Evolutionary conservation across 805 yeast genomes (phyloP).

Genomic region (Isabelozyma pseudorhagii): DNA sequence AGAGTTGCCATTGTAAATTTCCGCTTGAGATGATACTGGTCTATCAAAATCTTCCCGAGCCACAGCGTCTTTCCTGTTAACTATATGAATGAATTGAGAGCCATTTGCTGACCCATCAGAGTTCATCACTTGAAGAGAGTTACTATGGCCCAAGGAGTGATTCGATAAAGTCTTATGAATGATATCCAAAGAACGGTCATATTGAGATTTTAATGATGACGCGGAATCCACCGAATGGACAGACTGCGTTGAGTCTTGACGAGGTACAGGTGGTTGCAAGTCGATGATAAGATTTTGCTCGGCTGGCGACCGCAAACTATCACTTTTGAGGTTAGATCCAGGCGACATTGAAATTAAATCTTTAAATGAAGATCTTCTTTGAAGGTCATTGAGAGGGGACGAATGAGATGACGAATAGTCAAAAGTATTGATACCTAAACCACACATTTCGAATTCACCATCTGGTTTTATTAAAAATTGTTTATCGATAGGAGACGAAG

Average conservation of each 20-base stretch:
- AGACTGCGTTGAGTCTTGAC: constrained; percentile 4
- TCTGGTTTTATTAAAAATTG: constrained; percentile 16
- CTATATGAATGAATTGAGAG: constrained; percentile 5
- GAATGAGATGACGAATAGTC: constrained; percentile 1
- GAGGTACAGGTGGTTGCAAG: constrained; percentile 1
- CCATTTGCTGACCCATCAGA: neutral
- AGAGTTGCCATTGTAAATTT: constrained; percentile 6
- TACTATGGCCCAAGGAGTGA: constrained; percentile 1
- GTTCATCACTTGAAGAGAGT: neutral
- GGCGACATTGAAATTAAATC: constrained; percentile 1
- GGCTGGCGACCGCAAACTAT: constrained; percentile 1
- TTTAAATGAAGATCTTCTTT: neutral
- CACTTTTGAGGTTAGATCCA: neutral
- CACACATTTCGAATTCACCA: constrained; percentile 17
- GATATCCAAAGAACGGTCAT: constrained; percentile 9
- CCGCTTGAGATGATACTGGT: constrained; percentile 20
- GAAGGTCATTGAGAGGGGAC: neutral
- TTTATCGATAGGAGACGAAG: constrained; percentile 18
- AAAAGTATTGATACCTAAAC: constrained; percentile 32
- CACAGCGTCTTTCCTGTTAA: constrained; percentile 4
- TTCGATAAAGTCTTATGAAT: constrained; percentile 9
- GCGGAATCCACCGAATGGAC: constrained; percentile 10
- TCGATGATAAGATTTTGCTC: constrained; percentile 1
- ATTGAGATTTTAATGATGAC: constrained; percentile 7
- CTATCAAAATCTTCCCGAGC: constrained; percentile 8